Base-by-base conservation (phyloP, 257 asterid genomes). In the Echium plantagineum region DNA sequence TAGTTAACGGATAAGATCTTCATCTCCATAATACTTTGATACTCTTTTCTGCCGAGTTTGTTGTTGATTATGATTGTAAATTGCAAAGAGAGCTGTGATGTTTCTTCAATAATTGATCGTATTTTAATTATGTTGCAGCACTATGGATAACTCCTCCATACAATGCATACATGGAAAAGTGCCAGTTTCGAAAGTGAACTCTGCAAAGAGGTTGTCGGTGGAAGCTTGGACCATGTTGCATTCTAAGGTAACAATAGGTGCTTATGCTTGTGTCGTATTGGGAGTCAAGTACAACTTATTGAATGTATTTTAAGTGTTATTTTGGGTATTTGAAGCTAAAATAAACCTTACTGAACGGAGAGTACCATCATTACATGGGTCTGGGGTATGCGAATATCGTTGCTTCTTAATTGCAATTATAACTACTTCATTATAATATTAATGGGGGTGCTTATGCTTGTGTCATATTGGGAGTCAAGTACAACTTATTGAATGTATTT, bases 151-250 rank as follows among this genome's bases (percentile, higher is more conserved):
- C 78, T 73, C 80, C 46, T 63, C 94, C 53, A 76, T 91, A 71
- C 94, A 78, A 66, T 91, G 97, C 80, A 64, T 55, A 71, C 98
- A 91, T 64, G 94, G 84, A 55, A 91, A 86, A 74, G 94, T 88
- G 68, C 94, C 97, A 53, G 81, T 81, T 75, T 76, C 94, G 70
- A 84, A 65, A 73, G 78, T 70, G 61, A 83, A 75, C 76, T 52
- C 63, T 73, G 84, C 85, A 89, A 91, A 91, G 74, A 85, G 98
- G 59, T 62, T 91, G 77, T 88, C 98, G 28, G 77, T 77, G 65
- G 89, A 79, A 86, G 94, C 98, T 60, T 91, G 98, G 98, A 76
- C 81, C 62, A 73, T 68, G 74, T 55, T 91, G 64, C 61, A 54
- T 21, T 91, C 98, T 38, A 80, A 88, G 97, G 98, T 91, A 77